Evolutionary conservation across 257 asterid species (phyloP).

Genomic region (Solanum clarkiae): DNA sequence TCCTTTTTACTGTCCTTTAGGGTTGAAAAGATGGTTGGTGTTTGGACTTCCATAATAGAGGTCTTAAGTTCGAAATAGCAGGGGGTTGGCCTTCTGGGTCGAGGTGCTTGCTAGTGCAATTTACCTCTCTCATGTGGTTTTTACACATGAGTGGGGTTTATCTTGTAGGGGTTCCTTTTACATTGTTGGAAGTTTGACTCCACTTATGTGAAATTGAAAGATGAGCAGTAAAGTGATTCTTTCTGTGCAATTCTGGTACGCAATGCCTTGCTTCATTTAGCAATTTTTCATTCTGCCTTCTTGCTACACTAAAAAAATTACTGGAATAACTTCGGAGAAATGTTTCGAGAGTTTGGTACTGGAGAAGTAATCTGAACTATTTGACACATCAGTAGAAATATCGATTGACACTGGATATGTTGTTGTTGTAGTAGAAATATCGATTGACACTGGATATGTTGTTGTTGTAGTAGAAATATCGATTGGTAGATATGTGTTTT

Average conservation of each 20-base stretch:
- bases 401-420: not conserved
- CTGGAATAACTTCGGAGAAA: not conserved
- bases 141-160: not conserved
- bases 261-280: not conserved
- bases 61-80: not conserved
- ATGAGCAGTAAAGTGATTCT: not conserved
- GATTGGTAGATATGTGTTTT: not conserved
- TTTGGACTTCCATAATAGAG: not conserved
- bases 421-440: not conserved
- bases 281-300: not conserved
- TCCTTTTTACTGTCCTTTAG: not conserved
- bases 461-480: not conserved
- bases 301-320: not conserved
- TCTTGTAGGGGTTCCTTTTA: not conserved
- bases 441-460: not conserved
- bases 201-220: not conserved
- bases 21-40: not conserved
- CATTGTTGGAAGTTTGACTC: not conserved
- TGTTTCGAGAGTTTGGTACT: not conserved
- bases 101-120: not conserved
- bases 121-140: too few relatives aligned
- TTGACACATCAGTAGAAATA: not conserved
- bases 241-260: not conserved
- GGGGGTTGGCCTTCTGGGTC: not conserved
- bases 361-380: not conserved